Evolutionary conservation across 495 filamentous ascomycete species (phyloP), one percentile per base, ranked within the genome.

Genomic region (Trichoderma asperelloides): DNA sequence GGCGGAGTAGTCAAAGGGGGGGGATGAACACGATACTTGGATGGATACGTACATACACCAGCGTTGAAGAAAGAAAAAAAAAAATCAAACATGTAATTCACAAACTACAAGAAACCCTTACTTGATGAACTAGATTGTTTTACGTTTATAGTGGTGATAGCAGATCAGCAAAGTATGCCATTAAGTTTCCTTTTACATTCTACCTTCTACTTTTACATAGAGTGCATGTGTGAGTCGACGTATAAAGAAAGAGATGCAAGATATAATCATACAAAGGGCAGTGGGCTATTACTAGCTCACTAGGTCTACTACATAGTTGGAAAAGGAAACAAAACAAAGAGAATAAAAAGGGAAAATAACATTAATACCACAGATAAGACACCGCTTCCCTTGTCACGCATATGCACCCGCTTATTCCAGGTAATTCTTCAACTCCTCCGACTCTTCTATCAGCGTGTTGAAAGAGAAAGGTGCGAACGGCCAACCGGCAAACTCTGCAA

Each of bases 401-500:
- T 18, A 41, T 49, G 45, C 18, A n/a, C n/a, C 49, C 49, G 0
- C 60, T 71, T 73, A 82, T 43, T 79, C 78, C 45, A 76, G 68
- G 68, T 79, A 83, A 43, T 80, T 78, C 63, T 71, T 78, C 70
- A 83, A 72, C 69, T 78, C 78, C 68, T 85, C 84, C 63, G 94
- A 91, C 75, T 97, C 92, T 76, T 98, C 95, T 67, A 98, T 77
- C 69, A 97, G 77, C 23, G 86, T 81, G 80, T 88, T 88, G 75
- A 98, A 98, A 73, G 89, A 93, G 77, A 98, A 98, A 11, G 95
- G 95, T 71, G 89, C 81, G 79, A 99, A 98, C 45, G 93, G 82
- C 74, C 95, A 84, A 55, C 95, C 95, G 66, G 93, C 93, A 69
- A 96, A 96, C 75, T 97, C 89, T 80, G 97, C 97, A 81, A 97